Evolutionary conservation across 768 basidiomycete species (phyloP).

Genomic region (Ramaria rubella): DNA sequence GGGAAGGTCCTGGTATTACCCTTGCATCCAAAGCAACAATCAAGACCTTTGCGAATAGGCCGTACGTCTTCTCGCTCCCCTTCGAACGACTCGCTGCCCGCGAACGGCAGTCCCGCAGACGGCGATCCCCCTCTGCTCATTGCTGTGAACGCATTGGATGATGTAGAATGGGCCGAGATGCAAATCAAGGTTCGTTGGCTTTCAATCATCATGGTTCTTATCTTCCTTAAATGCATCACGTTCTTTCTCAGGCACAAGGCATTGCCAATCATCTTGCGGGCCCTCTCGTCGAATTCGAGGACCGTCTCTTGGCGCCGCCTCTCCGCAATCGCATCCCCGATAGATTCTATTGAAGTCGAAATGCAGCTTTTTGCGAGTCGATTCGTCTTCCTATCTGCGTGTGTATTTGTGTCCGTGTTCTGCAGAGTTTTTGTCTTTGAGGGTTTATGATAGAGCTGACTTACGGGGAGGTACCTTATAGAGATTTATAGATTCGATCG

Average conservation of each 20-base stretch:
- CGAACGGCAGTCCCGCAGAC: background rate
- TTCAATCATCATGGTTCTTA: background rate
- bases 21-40: slow-evolving; percentile 24
- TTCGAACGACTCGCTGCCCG: background rate
- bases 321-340: background rate
- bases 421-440: background rate
- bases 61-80: slow-evolving; percentile 8
- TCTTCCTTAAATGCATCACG: background rate
- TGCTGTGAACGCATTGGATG: slow-evolving; percentile 55
- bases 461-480: background rate
- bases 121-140: slow-evolving; percentile 48
- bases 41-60: background rate
- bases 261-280: slow-evolving; percentile 8
- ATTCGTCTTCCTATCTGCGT: background rate
- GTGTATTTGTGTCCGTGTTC: background rate
- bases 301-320: slow-evolving; percentile 4
- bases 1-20: slow-evolving; percentile 67
- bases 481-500: background rate
- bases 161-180: slow-evolving; percentile 61
- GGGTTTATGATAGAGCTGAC: background rate
- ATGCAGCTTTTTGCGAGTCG: background rate
- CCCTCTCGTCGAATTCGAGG: slow-evolving; percentile 2
- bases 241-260: slow-evolving; percentile 1
- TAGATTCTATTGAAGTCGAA: slow-evolving; percentile 2
- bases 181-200: slow-evolving; percentile 46